These are phyloP conservation scores for Saccharomyces mikatae DNA, from an alignment of 805 yeast genomes.

Conservation along the genomic window DNA sequence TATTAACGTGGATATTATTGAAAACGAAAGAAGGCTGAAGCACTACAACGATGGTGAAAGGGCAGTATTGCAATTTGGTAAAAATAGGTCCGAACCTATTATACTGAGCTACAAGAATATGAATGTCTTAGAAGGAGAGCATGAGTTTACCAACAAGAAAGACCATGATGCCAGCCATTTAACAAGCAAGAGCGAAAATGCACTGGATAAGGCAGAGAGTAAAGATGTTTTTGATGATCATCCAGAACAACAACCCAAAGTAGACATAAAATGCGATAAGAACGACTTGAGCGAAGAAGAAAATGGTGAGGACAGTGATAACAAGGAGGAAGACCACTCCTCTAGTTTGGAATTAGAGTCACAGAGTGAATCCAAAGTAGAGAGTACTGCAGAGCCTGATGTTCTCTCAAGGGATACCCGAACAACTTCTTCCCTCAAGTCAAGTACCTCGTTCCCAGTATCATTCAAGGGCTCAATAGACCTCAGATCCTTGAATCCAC, in stretches of 20 bases:
- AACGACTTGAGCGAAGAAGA: background rate
- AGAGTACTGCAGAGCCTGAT: background rate
- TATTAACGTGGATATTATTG: background rate
- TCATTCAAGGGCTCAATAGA: background rate
- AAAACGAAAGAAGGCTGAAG: background rate
- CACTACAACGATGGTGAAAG: constrained; percentile 15
- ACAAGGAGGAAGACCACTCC: background rate
- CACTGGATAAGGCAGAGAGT: background rate
- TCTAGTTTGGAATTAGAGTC: background rate
- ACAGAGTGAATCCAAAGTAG: background rate
- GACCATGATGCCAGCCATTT: background rate
- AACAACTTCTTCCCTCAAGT: background rate
- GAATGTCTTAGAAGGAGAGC: background rate
- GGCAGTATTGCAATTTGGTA: constrained; percentile 20
- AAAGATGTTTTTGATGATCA: background rate
- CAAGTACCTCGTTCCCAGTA: background rate
- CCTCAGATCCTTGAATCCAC: constrained; percentile 2
- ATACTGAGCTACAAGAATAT: constrained; percentile 3
- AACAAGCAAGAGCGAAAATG: background rate
- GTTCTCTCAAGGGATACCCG: background rate
- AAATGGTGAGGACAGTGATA: background rate
- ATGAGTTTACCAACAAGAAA: background rate
- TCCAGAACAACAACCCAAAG: background rate
- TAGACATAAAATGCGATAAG: background rate
- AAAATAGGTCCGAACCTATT: constrained; percentile 13